Percentiles rank a stretch among this genome's conserved stretches.
Evolutionary conservation across 345 rosid species (phyloP).

Genomic region (Acer negundo): DNA sequence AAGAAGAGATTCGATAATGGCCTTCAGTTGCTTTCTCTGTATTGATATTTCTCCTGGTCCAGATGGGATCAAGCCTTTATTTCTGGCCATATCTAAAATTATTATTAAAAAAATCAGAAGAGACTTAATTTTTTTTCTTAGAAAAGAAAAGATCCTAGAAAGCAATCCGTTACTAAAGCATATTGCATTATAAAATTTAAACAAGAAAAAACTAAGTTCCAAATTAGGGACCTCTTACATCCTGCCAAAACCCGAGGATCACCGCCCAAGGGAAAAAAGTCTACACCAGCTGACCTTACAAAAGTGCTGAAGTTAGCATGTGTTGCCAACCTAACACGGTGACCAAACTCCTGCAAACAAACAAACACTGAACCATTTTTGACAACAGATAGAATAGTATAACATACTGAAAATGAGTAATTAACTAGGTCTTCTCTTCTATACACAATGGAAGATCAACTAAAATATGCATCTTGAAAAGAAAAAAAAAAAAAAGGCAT

Average conservation of each 20-base stretch:
- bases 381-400: not conserved
- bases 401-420: not conserved
- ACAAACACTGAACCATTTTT: not conserved
- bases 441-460: not conserved
- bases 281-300: slow-evolving; percentile 84
- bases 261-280: slow-evolving; percentile 92
- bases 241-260: slow-evolving; percentile 95
- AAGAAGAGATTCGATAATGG: slow-evolving; percentile 94
- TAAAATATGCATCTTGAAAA: not conserved
- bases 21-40: slow-evolving; percentile 89
- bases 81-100: slow-evolving; percentile 88
- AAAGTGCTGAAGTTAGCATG: slow-evolving; percentile 82
- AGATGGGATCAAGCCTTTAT: slow-evolving; percentile 94
- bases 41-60: slow-evolving; percentile 90
- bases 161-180: not conserved
- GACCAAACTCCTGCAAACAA: slow-evolving; percentile 82
- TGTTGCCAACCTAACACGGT: slow-evolving; percentile 92
- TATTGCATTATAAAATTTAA: not conserved
- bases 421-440: not conserved
- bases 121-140: not conserved
- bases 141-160: not conserved
- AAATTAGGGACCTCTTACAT: slow-evolving; percentile 63
- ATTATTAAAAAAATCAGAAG: slow-evolving; percentile 7
- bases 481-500: too few relatives aligned
- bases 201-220: slow-evolving; percentile 8